Evolutionary conservation across 768 basidiomycete genomes (phyloP).

Genomic region (Tricholoma sp.): DNA sequence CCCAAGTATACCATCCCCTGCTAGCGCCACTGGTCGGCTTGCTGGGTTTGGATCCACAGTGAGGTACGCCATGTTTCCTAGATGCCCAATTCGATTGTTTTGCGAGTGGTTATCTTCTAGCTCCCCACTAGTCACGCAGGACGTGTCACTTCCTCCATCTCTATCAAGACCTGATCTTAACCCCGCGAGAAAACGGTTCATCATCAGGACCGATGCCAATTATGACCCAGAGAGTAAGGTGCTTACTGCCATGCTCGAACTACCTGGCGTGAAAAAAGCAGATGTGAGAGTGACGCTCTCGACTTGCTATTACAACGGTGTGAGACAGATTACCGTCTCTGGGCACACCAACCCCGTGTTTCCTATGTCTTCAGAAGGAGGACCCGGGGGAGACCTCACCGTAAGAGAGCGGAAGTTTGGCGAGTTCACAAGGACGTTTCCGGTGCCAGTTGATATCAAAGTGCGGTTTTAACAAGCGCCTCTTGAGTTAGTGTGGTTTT

Average conservation of each 20-base stretch:
- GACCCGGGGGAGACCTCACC: slow-evolving; percentile 10
- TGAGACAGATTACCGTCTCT: slow-evolving; percentile 54
- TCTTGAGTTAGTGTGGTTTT: slow-evolving; percentile 14
- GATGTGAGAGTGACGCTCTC: slow-evolving; percentile 58
- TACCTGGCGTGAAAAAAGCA: slow-evolving; percentile 58
- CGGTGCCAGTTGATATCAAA: slow-evolving; percentile 52
- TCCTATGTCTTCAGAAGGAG: slow-evolving; percentile 21
- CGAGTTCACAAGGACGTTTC: slow-evolving; percentile 41
- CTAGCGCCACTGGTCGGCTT: slow-evolving; percentile 15
- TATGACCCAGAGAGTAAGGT: slow-evolving; percentile 47
- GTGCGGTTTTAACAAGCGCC: slow-evolving; percentile 32
- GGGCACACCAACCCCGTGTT: slow-evolving; percentile 42
- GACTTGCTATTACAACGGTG: slow-evolving; percentile 55
- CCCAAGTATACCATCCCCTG: slow-evolving; percentile 19
- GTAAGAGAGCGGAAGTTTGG: slow-evolving; percentile 53
- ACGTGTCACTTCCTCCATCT: slow-evolving; percentile 13
- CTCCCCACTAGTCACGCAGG: slow-evolving; percentile 16
- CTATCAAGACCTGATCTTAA: slow-evolving; percentile 7
- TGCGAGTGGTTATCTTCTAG: slow-evolving; percentile 7
- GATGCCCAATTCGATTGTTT: slow-evolving; percentile 2
- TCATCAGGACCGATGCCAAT: slow-evolving; percentile 57
- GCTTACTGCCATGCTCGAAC: slow-evolving; percentile 58
- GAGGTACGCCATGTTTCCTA: slow-evolving; percentile 13
- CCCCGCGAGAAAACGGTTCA: slow-evolving; percentile 24
- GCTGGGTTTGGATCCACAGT: slow-evolving; percentile 19